Percentiles rank a stretch among this genome's conserved stretches.
Evolutionary conservation across 495 filamentous ascomycete genomes (phyloP).

Genomic region (Tuber microsphaerosporum): DNA sequence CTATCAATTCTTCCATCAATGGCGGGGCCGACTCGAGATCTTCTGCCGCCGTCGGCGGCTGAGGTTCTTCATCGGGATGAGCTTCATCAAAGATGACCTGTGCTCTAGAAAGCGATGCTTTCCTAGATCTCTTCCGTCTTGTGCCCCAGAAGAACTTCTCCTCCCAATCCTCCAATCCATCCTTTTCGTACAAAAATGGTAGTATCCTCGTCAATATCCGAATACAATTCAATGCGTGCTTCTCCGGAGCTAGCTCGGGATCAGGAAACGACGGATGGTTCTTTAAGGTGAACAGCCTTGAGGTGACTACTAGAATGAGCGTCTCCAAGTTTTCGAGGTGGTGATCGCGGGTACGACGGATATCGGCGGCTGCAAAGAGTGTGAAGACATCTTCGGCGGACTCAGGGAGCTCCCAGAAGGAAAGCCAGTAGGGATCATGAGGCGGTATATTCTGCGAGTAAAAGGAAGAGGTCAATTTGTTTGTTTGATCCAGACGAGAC

Average conservation of each 20-base stretch:
- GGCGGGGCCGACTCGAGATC: conserved; percentile 79
- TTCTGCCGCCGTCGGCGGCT: conserved; percentile 47
- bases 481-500: neutral
- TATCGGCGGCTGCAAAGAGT: conserved; percentile 87
- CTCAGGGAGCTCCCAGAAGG: conserved; percentile 97
- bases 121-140: conserved; percentile 56
- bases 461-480: neutral
- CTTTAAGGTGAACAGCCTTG: conserved; percentile 70
- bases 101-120: conserved; percentile 50
- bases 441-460: conserved; percentile 64
- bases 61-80: conserved; percentile 48
- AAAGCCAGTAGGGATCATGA: conserved; percentile 88
- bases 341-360: conserved; percentile 80
- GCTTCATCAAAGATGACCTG: conserved; percentile 86
- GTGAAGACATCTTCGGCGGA: conserved; percentile 94
- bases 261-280: conserved; percentile 88
- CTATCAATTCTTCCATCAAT: conserved; percentile 86
- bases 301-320: conserved; percentile 71
- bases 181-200: conserved; percentile 87
- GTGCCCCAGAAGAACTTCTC: conserved; percentile 85
- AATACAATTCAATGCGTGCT: conserved; percentile 87
- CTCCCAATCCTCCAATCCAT: conserved; percentile 80
- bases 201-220: conserved; percentile 84
- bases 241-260: conserved; percentile 77
- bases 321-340: conserved; percentile 87